Evolutionary conservation across 805 yeast species (phyloP), one percentile per base, ranked within the genome.

Genomic region (Helenozyma baotianmanensis): DNA sequence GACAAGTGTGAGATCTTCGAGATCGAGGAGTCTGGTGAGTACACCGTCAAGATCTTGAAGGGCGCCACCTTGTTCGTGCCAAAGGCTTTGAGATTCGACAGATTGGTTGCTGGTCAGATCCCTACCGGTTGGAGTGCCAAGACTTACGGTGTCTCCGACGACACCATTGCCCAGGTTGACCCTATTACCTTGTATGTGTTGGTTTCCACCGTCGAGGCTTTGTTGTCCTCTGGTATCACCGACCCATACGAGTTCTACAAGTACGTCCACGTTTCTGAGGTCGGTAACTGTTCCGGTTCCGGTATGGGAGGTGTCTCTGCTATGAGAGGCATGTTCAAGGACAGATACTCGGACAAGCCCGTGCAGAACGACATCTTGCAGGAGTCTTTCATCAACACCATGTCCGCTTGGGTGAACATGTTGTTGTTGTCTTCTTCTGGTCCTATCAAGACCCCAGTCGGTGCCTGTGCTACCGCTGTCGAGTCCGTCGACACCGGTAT

Each of bases 251-350:
- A 92, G 71, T 87, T 94, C 75, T 92, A 92, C 76, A 82, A 90
- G 69, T 94, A 92, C 60, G 95, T 94, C 31, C 99, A 92, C 63
- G 95, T 92, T 37, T 88, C 97, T 29, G 97, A 92, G 68, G 88
- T 92, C 50, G 99, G 98, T 72, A 94, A 90, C 77, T 89, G 97
- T 76, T 83, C 96, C 30, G 99, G 99, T 72, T 88, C 97, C 36
- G 99, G 99, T 78, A 90, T 92, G 95, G 99, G 99, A 68, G 99
- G 99, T 82, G 94, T 90, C 53, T 62, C 83, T 50, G 98, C 99
- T 33, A 69, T 92, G 57, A 85, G 94, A 63, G 97, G 96, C 52
- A 92, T 92, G 97, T 92, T 88, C 74, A 88, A 76, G 65, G 96
- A 90, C 58, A 81, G 99, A 70, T 92, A 74, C 70, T 70, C 77